Percentiles rank a stretch among this genome's conserved stretches.
Evolutionary conservation across 176 grass and related monocot genomes (phyloP).

Genomic region (Carex cristatella): DNA sequence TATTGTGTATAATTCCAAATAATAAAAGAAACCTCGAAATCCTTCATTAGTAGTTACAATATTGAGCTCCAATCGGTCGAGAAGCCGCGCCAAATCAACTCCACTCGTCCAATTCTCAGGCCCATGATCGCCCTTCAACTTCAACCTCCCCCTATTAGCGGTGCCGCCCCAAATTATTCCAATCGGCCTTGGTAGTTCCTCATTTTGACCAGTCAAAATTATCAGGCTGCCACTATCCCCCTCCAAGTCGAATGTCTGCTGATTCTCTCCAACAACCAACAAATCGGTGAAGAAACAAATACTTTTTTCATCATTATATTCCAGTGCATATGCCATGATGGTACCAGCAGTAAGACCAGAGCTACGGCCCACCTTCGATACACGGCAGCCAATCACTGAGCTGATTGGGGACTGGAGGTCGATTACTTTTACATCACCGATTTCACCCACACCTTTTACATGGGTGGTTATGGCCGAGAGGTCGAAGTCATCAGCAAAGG

Average conservation of each 20-base stretch:
- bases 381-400: constrained; percentile 74
- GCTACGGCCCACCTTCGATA: constrained; percentile 87
- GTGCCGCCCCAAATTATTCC: constrained; percentile 97
- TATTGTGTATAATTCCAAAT: neutral
- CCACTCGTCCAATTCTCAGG: constrained; percentile 95
- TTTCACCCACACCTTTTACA: constrained; percentile 74
- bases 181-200: constrained; percentile 68
- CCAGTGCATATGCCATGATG: constrained; percentile 86
- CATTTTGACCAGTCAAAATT: constrained; percentile 60
- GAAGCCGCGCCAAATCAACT: constrained; percentile 89
- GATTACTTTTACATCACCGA: constrained; percentile 77
- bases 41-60: constrained; percentile 65
- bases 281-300: constrained; percentile 98
- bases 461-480: constrained; percentile 62
- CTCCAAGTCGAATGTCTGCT: constrained; percentile 92
- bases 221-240: constrained; percentile 93
- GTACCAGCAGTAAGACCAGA: constrained; percentile 87
- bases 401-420: constrained; percentile 77
- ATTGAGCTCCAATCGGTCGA: constrained; percentile 88
- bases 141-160: constrained; percentile 80
- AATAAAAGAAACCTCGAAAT: constrained; percentile 48
- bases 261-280: constrained; percentile 89
- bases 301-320: constrained; percentile 96
- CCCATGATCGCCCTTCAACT: constrained; percentile 72
- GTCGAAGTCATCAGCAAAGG: constrained; percentile 87